Evolutionary conservation across 176 grass and related monocot species (phyloP).

Genomic region (Cenchrus fungigraminus): DNA sequence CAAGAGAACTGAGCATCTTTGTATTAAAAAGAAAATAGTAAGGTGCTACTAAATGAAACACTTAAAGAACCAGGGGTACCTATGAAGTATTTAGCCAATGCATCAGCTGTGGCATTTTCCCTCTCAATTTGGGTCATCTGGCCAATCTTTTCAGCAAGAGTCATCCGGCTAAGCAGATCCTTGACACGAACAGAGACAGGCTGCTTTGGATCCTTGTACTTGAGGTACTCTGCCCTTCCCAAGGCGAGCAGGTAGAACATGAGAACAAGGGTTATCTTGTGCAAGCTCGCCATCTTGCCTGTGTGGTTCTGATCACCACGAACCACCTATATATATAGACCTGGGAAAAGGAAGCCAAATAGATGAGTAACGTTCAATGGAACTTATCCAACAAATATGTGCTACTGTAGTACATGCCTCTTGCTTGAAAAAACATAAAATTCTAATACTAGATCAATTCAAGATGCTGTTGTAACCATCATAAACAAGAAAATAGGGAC

Average conservation of each 20-base stretch:
- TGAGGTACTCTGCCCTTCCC: conserved; percentile 42
- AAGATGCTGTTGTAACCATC: conserved; percentile 20
- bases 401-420: neutral
- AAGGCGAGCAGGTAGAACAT: conserved; percentile 27
- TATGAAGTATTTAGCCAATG: conserved; percentile 69
- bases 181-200: conserved; percentile 59
- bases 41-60: too few species aligned
- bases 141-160: conserved; percentile 81
- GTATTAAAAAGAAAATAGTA: too few species aligned
- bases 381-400: conserved; percentile 14
- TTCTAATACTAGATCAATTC: neutral
- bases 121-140: conserved; percentile 85
- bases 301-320: conserved; percentile 27
- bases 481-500: conserved; percentile 6
- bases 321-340: conserved; percentile 45
- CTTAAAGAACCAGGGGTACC: conserved; percentile 25
- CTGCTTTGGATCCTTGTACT: conserved; percentile 76
- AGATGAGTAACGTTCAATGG: conserved; percentile 21
- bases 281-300: conserved; percentile 50
- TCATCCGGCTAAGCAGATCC: conserved; percentile 73
- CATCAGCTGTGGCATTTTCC: conserved; percentile 59
- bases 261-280: conserved; percentile 46
- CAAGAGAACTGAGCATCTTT: too few species aligned
- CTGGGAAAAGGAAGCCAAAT: conserved; percentile 5
- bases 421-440: conserved; percentile 1